phyloP scores from a whole-genome alignment of 2,329 filamentous ascomycete genomes.

The Pseudocercospora macadamiae region DNA sequence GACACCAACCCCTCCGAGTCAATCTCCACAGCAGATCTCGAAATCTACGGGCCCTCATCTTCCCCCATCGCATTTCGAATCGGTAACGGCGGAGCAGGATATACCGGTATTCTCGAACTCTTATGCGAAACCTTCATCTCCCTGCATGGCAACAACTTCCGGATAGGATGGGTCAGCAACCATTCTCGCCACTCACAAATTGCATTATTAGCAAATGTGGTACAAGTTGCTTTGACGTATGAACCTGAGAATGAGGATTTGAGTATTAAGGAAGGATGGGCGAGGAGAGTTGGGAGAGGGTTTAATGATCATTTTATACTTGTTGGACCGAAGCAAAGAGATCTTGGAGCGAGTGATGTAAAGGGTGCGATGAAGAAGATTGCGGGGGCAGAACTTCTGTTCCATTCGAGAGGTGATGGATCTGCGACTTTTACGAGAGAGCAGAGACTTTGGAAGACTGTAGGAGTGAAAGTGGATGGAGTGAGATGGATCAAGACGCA shows the following conservation, averaged over 20 bases:
- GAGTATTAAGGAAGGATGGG: conserved; percentile 28
- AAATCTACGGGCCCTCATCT: conserved; percentile 22
- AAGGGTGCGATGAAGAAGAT: conserved; percentile 12
- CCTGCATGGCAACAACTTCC: conserved; percentile 16
- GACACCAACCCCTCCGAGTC: conserved; percentile 10
- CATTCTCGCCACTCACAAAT: conserved; percentile 31
- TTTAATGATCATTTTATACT: conserved; percentile 35
- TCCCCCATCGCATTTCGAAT: conserved; percentile 26
- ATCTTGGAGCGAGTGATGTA: conserved; percentile 4
- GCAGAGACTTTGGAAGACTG: conserved; percentile 21
- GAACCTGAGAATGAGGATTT: conserved; percentile 30
- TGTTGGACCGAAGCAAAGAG: conserved; percentile 19
- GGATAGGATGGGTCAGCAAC: conserved; percentile 30
- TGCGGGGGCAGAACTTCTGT: conserved; percentile 2
- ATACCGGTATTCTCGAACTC: conserved; percentile 25
- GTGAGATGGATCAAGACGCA: conserved; percentile 20
- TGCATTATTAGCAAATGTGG: conserved; percentile 27
- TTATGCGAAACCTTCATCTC: conserved; percentile 25
- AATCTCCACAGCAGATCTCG: conserved; percentile 15
- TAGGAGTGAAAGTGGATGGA: conserved; percentile 3
- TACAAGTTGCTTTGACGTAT: conserved; percentile 32
- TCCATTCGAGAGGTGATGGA: conserved; percentile 29
- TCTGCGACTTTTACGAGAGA: conserved; percentile 31
- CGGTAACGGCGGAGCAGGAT: conserved; percentile 32
- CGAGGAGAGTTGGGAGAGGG: conserved; percentile 15